Conservation (phyloP, 2,329 filamentous ascomycete species). For the Hymenoscyphus fructigenus region DNA sequence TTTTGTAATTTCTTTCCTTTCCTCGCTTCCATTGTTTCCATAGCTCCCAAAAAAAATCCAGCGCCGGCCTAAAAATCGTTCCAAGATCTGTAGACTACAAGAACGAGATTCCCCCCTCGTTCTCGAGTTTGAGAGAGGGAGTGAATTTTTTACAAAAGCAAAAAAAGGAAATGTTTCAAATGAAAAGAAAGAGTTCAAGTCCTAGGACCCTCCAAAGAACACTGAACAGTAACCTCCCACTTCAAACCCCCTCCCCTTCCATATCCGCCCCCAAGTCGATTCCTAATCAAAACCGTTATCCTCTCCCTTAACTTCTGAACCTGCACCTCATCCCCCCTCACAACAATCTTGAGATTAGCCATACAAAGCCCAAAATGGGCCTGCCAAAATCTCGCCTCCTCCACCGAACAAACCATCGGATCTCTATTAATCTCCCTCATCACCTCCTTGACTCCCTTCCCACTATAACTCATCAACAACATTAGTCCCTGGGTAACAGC, state of each 20-base stretch:
- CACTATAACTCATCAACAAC: constrained; percentile 85
- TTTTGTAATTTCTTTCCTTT: neutral
- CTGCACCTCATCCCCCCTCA: constrained; percentile 69
- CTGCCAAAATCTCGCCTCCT: constrained; percentile 97
- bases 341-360: constrained; percentile 83
- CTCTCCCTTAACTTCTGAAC: constrained; percentile 73
- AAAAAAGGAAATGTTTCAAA: too few relatives aligned
- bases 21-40: neutral
- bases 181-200: neutral
- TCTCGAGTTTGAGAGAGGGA: neutral
- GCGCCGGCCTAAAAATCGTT: neutral
- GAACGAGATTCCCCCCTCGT: neutral
- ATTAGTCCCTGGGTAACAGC: constrained; percentile 87
- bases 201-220: constrained; percentile 39
- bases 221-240: constrained; percentile 93
- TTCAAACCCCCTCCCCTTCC: constrained; percentile 73
- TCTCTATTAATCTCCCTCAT: constrained; percentile 83
- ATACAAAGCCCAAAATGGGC: constrained; percentile 96
- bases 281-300: constrained; percentile 76
- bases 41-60: neutral
- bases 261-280: constrained; percentile 83
- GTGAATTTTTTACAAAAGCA: too few relatives aligned
- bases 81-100: neutral
- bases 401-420: constrained; percentile 70
- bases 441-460: constrained; percentile 52